Base-by-base conservation (phyloP, 2,329 filamentous ascomycete genomes). In the Nemania abortiva region DNA sequence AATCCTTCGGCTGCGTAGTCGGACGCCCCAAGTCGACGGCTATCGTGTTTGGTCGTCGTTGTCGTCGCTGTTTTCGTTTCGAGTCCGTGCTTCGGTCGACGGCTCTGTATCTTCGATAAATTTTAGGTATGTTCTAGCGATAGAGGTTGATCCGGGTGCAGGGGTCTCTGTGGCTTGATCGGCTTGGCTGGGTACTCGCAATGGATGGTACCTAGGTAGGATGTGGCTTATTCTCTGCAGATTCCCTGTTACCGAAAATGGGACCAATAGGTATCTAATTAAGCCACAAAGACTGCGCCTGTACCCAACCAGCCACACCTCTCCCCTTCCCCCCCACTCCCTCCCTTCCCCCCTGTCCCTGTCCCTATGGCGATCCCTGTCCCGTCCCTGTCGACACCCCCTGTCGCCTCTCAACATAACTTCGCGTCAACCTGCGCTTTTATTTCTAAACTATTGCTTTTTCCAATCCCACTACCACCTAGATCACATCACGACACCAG, bases 161-260 rank as follows among this genome's bases (percentile, higher is more conserved):
- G 67, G 66, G 56, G 39, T 59, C 10, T 5, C 15, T 62, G 63
- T 71, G 69, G 66, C 69, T 71, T 66, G 60, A 61, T 7, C 15
- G 52, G 13, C 11, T 22, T 10, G 10, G 6, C 50, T 31, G 22
- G 50, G 5, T 3, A 47, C 24, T n/a, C n/a, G n/a, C n/a, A n/a
- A n/a, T n/a, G n/a, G n/a, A n/a, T n/a, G n/a, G n/a, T n/a, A n/a
- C n/a, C n/a, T n/a, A n/a, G 13, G 29, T 22, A 24, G 11, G n/a
- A 9, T 49, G 56, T 59, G 56, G 56, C 56, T 59, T 24, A 15
- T 1, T 13, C 27, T 45, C 31, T 7, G 24, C 31, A 34, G n/a
- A n/a, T n/a, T n/a, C n/a, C n/a, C n/a, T n/a, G n/a, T n/a, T 34
- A 34, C 31, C 9, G 9, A 9, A 34, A 34, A 34, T 34, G 31